Evolutionary conservation across 257 asterid species (phyloP).

Genomic region (Fraxinus anomala): DNA sequence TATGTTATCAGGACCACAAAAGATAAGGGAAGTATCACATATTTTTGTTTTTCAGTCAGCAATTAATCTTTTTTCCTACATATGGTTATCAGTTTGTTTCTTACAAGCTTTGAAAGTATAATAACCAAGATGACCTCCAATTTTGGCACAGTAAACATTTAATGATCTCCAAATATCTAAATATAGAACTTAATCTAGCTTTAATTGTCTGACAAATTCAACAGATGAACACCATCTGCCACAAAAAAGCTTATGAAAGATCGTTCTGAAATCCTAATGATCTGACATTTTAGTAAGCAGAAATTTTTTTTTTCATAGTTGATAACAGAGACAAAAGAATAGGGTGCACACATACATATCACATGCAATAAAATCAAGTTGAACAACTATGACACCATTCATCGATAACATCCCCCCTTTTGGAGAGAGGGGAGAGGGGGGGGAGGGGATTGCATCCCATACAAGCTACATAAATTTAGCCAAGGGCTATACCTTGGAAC

Average conservation of each 20-base stretch:
- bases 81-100: background rate
- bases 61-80: background rate
- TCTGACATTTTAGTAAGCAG: background rate
- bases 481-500: conserved; percentile 65
- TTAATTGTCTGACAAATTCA: conserved; percentile 10
- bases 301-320: background rate
- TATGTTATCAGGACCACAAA: background rate
- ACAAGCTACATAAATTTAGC: conserved; percentile 10
- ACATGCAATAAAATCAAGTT: background rate
- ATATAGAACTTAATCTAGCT: background rate
- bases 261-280: conserved; percentile 13
- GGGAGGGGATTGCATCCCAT: conserved; percentile 3
- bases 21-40: background rate
- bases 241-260: background rate
- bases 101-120: conserved; percentile 3
- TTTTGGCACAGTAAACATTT: background rate
- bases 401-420: conserved; percentile 13
- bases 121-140: conserved; percentile 9
- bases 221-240: background rate
- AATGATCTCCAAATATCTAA: background rate
- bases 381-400: background rate
- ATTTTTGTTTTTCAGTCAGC: background rate
- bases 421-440: background rate
- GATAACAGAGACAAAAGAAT: conserved; percentile 4
- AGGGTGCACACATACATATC: background rate